Evolutionary conservation across 257 asterid genomes (phyloP).

Genomic region (Craterostigma plantagineum): DNA sequence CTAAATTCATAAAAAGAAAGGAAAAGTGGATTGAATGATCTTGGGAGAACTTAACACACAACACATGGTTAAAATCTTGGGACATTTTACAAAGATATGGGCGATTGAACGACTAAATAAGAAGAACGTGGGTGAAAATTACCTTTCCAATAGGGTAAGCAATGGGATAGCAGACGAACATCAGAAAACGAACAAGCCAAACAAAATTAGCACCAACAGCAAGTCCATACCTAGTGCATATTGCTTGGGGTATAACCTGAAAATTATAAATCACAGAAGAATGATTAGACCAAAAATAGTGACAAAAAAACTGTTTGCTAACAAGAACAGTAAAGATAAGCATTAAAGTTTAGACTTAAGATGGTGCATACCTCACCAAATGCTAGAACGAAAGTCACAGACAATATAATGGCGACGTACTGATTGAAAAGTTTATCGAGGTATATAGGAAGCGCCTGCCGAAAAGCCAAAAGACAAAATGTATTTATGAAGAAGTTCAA

Average conservation of each 20-base stretch:
- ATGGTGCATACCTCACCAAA: slow-evolving; percentile 78
- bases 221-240: slow-evolving; percentile 96
- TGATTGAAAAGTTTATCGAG: slow-evolving; percentile 88
- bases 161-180: slow-evolving; percentile 72
- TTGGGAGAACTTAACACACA: too few relatives aligned
- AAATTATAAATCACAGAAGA: slow-evolving; percentile 6
- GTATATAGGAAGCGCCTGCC: slow-evolving; percentile 95
- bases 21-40: too few relatives aligned
- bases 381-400: slow-evolving; percentile 88
- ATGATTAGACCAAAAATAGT: slow-evolving; percentile 1
- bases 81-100: too few relatives aligned
- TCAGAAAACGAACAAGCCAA: slow-evolving; percentile 83
- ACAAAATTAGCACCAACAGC: slow-evolving; percentile 86
- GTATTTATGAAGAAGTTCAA: too few relatives aligned
- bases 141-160: slow-evolving; percentile 97
- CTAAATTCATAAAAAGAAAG: slow-evolving; percentile 19
- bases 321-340: neutral
- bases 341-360: slow-evolving; percentile 1
- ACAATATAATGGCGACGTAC: slow-evolving; percentile 76
- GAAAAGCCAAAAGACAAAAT: slow-evolving; percentile 2
- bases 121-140: slow-evolving; percentile 2
- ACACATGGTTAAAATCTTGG: too few relatives aligned
- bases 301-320: neutral
- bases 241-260: slow-evolving; percentile 98
- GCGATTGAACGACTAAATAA: too few relatives aligned